Evolutionary conservation across 768 basidiomycete genomes (phyloP).

Genomic region (Lanmaoa pseudosensibilis): DNA sequence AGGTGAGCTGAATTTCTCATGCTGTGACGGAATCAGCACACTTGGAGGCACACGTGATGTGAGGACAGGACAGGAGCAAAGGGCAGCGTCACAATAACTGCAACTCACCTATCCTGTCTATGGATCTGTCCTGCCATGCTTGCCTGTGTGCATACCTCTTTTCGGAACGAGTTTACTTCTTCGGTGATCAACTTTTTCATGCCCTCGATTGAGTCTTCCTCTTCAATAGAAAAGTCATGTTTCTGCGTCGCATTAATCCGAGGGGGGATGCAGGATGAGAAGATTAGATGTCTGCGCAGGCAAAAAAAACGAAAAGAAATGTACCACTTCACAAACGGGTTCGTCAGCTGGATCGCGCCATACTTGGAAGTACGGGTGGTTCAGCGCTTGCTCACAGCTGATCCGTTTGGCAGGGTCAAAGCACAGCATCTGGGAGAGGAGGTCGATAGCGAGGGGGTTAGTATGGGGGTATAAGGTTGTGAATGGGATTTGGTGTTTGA

Average conservation of each 20-base stretch:
- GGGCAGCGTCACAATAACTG: not conserved
- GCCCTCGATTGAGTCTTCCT: conserved; percentile 94
- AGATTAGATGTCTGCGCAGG: not conserved
- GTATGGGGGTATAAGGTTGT: conserved; percentile 90
- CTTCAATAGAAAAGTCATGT: conserved; percentile 96
- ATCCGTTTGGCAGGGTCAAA: conserved; percentile 97
- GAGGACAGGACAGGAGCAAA: not conserved
- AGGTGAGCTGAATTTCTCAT: conserved; percentile 79
- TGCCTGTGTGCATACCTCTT: conserved; percentile 84
- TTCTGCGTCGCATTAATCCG: conserved; percentile 39
- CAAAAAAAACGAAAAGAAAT: conserved; percentile 17
- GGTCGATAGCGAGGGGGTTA: conserved; percentile 91
- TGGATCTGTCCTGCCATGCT: conserved; percentile 70
- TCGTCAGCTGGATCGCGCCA: conserved; percentile 99
- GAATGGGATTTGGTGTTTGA: conserved; percentile 93
- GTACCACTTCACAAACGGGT: conserved; percentile 76
- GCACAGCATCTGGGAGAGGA: conserved; percentile 86
- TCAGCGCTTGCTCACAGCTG: conserved; percentile 92
- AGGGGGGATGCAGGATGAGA: too few relatives aligned
- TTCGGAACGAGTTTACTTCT: conserved; percentile 87
- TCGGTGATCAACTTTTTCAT: conserved; percentile 96
- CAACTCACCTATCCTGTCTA: conserved; percentile 69
- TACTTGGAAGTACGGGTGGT: conserved; percentile 91
- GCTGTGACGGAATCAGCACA: conserved; percentile 75
- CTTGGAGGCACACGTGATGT: conserved; percentile 35